These are phyloP conservation scores for Phyllosticta citrichinensis DNA, from an alignment of 2,329 filamentous ascomycete genomes.

Conservation along the genomic window DNA sequence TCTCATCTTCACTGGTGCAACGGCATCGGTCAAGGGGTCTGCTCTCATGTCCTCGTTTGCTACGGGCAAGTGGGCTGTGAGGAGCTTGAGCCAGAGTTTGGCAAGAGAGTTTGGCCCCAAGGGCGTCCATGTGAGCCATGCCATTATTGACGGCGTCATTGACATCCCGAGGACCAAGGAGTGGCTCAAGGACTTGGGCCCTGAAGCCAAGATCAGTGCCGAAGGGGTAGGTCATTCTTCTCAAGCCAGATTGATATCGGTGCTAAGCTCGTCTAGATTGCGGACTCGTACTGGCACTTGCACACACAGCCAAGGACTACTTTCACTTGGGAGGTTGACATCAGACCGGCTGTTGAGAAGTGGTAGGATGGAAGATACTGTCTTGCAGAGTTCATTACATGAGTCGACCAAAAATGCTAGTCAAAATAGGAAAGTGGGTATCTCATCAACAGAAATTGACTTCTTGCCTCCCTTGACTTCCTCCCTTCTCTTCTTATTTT, in stretches of 20 bases:
- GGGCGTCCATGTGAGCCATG: constrained; percentile 75
- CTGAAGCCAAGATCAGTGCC: constrained; percentile 61
- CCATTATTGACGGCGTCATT: constrained; percentile 76
- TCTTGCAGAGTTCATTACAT: neutral
- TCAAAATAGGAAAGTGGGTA: constrained; percentile 37
- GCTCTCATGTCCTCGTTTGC: constrained; percentile 63
- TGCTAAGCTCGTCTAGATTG: constrained; percentile 50
- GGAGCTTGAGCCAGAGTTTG: constrained; percentile 64
- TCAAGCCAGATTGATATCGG: neutral
- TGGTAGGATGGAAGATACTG: constrained; percentile 43
- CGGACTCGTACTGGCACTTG: constrained; percentile 74
- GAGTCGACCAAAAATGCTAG: neutral
- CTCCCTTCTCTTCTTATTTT: constrained; percentile 15
- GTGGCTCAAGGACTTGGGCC: constrained; percentile 43
- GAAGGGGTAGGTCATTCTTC: constrained; percentile 52
- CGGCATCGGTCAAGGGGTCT: constrained; percentile 65
- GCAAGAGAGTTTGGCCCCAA: constrained; percentile 76
- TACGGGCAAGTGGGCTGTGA: constrained; percentile 67
- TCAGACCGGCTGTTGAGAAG: constrained; percentile 74
- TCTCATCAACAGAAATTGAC: constrained; percentile 24
- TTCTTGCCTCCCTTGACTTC: constrained; percentile 17
- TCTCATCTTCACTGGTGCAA: constrained; percentile 79
- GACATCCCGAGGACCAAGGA: constrained; percentile 64
- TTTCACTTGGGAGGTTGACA: constrained; percentile 74
- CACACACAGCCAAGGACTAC: constrained; percentile 70